phyloP scores from a whole-genome alignment of 257 asterid genomes.

The Paraleonurus japonicus region DNA sequence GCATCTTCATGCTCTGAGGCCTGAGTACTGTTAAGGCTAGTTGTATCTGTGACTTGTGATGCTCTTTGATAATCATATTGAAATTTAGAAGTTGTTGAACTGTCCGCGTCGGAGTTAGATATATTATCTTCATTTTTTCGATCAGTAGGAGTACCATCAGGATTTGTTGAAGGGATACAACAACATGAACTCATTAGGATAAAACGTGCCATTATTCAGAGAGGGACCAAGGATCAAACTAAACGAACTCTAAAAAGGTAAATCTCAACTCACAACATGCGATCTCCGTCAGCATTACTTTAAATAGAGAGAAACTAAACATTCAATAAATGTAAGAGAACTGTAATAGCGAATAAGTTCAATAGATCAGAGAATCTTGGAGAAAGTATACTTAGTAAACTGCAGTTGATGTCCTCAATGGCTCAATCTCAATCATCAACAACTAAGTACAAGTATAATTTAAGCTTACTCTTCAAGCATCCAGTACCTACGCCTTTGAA shows the following conservation, averaged over 20 bases:
- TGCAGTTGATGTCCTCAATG: slow-evolving; percentile 5
- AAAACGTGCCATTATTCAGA: slow-evolving; percentile 3
- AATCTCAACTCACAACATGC: neutral
- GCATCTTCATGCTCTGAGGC: slow-evolving; percentile 89
- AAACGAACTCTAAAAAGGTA: neutral
- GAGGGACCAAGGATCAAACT: slow-evolving; percentile 21
- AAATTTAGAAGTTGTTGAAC: slow-evolving; percentile 52
- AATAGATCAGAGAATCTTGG: neutral
- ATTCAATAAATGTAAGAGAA: neutral
- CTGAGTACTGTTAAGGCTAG: slow-evolving; percentile 63
- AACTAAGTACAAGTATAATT: neutral
- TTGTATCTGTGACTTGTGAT: slow-evolving; percentile 67
- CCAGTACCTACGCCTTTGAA: slow-evolving; percentile 97
- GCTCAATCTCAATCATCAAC: neutral
- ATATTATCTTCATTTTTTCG: slow-evolving; percentile 45
- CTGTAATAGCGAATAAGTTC: neutral
- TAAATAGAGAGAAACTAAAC: neutral
- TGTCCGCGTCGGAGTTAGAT: slow-evolving; percentile 50
- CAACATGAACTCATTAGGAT: slow-evolving; percentile 4
- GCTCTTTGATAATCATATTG: slow-evolving; percentile 60
- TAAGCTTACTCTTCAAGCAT: slow-evolving; percentile 91
- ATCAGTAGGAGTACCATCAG: slow-evolving; percentile 43
- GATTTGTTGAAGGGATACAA: slow-evolving; percentile 13
- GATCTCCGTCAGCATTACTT: neutral
- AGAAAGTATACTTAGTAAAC: slow-evolving; percentile 1